These are phyloP conservation scores for Aspergillus alliaceus DNA, from an alignment of 2,329 filamentous ascomycete genomes.

Conservation along the genomic window DNA sequence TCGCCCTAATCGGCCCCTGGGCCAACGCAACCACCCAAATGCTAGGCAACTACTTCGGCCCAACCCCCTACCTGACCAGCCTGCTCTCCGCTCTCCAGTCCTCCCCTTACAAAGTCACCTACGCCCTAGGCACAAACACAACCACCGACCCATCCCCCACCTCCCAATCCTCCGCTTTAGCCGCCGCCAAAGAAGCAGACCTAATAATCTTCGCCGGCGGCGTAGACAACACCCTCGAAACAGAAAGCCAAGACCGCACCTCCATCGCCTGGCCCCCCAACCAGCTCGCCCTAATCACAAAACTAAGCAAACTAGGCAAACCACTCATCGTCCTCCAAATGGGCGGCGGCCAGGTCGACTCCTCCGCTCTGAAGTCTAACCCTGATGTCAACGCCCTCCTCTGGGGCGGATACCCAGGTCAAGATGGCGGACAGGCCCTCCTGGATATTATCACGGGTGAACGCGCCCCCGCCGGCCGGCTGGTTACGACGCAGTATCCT, in stretches of 20 bases:
- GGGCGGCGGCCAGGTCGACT: slow-evolving; percentile 47
- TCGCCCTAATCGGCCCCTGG: slow-evolving; percentile 61
- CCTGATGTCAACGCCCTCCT: slow-evolving; percentile 42
- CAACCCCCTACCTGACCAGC: slow-evolving; percentile 56
- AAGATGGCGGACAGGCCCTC: slow-evolving; percentile 44
- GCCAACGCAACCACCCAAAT: slow-evolving; percentile 58
- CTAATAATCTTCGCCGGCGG: slow-evolving; percentile 43
- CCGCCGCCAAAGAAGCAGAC: slow-evolving; percentile 36
- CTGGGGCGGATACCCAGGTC: slow-evolving; percentile 48
- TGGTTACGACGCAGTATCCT: slow-evolving; percentile 41
- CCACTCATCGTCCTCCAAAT: slow-evolving; percentile 44
- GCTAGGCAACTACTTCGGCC: slow-evolving; percentile 60
- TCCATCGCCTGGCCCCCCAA: slow-evolving; percentile 45
- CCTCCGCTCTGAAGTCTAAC: slow-evolving; percentile 39
- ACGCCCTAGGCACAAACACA: slow-evolving; percentile 42
- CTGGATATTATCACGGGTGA: slow-evolving; percentile 45
- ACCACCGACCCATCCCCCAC: slow-evolving; percentile 27
- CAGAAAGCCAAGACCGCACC: slow-evolving; percentile 42
- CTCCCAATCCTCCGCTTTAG: slow-evolving; percentile 32
- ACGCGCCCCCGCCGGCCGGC: slow-evolving; percentile 42
- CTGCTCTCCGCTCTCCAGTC: slow-evolving; percentile 54
- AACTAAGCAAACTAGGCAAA: slow-evolving; percentile 39
- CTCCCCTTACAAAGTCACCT: slow-evolving; percentile 48
- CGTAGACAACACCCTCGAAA: slow-evolving; percentile 44
- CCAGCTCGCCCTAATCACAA: slow-evolving; percentile 40